Evolutionary conservation across 306 rosid species (phyloP).

Genomic region (Adenanthera pavonina): DNA sequence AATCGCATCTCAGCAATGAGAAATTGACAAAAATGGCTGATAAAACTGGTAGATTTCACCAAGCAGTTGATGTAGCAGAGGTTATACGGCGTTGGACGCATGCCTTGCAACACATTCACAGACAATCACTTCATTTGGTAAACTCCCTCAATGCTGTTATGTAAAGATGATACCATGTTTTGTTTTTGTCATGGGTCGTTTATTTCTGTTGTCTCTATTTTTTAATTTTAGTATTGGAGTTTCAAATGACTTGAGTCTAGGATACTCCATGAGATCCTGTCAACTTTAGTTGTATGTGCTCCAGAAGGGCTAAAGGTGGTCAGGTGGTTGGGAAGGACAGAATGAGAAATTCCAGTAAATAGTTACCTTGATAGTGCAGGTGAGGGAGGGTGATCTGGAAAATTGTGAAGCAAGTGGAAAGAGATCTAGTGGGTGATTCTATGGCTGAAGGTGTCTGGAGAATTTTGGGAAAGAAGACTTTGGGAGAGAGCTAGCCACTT

Average conservation of each 20-base stretch:
- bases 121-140: slow-evolving; percentile 91
- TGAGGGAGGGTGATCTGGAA: background rate
- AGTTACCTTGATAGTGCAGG: background rate
- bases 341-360: background rate
- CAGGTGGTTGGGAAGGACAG: background rate
- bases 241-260: background rate
- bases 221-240: background rate
- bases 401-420: background rate
- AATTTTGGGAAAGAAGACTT: background rate
- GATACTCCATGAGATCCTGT: background rate
- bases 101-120: slow-evolving; percentile 95
- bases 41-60: slow-evolving; percentile 77
- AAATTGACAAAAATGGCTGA: slow-evolving; percentile 68
- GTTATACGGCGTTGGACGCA: slow-evolving; percentile 96
- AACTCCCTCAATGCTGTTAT: slow-evolving; percentile 29
- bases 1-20: slow-evolving; percentile 59
- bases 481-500: background rate
- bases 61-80: slow-evolving; percentile 91
- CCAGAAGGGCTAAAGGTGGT: background rate
- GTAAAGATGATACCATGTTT: slow-evolving; percentile 11
- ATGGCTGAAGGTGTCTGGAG: background rate
- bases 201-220: background rate
- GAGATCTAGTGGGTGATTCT: background rate
- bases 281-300: background rate
- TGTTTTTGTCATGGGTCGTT: background rate